Evolutionary conservation across 345 rosid species (phyloP).

Genomic region (Corchorus olitorius): DNA sequence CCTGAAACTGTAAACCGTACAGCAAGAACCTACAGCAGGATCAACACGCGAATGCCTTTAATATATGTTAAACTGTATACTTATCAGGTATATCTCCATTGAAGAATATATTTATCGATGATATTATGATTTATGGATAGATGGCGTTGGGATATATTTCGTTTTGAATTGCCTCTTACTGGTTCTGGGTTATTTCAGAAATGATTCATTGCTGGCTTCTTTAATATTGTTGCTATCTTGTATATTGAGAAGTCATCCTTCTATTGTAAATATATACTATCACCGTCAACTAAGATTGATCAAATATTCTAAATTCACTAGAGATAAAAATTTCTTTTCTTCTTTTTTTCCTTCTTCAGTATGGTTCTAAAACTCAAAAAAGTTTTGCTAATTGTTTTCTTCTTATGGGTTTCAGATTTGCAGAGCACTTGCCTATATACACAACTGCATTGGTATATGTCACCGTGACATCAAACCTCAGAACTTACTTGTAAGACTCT

Average conservation of each 20-base stretch:
- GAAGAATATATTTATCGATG: not conserved
- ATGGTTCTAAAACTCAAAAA: not conserved
- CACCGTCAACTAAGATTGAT: not conserved
- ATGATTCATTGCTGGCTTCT: not conserved
- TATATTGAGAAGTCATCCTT: not conserved
- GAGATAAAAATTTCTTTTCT: not conserved
- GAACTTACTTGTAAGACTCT: constrained; percentile 67
- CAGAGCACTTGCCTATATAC: constrained; percentile 92
- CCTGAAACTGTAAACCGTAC: constrained; percentile 88
- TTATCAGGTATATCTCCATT: constrained; percentile 64
- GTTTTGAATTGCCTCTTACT: not conserved
- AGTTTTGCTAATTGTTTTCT: constrained; percentile 1
- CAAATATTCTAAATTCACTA: not conserved
- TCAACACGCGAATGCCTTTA: constrained; percentile 84
- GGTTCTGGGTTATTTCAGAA: not conserved
- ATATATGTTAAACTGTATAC: constrained; percentile 92
- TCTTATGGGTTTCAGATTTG: constrained; percentile 63
- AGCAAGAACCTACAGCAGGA: constrained; percentile 80
- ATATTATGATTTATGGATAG: constrained; percentile 2
- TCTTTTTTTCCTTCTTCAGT: not conserved
- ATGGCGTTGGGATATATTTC: not conserved
- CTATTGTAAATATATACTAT: not conserved
- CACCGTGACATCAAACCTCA: constrained; percentile 99
- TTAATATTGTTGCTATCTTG: not conserved
- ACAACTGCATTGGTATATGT: constrained; percentile 84